Evolutionary conservation across 768 basidiomycete genomes (phyloP), one percentile per base, ranked within the genome.

Genomic region (Psilocybe cubensis): DNA sequence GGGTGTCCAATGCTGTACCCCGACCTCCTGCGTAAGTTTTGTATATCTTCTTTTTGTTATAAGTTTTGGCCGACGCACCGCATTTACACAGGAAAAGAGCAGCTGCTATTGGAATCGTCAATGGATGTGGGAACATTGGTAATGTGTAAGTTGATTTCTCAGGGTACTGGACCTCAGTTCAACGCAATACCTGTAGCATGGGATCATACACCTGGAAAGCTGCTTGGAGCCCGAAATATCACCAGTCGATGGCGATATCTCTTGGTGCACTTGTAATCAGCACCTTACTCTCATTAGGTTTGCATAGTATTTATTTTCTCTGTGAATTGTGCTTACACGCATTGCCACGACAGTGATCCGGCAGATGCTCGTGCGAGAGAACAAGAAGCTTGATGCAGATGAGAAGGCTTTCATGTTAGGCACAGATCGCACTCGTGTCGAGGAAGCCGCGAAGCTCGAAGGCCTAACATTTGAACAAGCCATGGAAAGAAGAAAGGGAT

Each of bases 201-300:
- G 82, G 83, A 2, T 85, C 85, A 0, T 87, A 81, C 62, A 77
- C 80, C 0, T 88, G 87, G 87, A 82, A 82, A 62, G 64, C 80
- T 3, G 65, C 67, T n/a, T 88, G 86, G 85, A 76, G 83, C 7
- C 86, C 87, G 0, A 62, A 77, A 58, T 88, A 88, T 62, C 85
- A 85, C 46, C 85, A 75, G 41, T 84, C 84, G 0, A 84, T 88
- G 83, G 73, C 75, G 38, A 84, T 88, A 45, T 66, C 72, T 2
- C 66, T 77, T 6, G 68, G 70, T 28, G 69, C 74, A 8, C 66
- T 77, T 7, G 72, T 69, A 24, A 69, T 75, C 18, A 72, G 72
- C 56, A 68, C 69, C 3, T 41, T 74, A 12, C 60, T 76, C 12
- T 68, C 75, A 11, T 58, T 69, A 27, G 57, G 76, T 76, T 63